Evolutionary conservation across 805 yeast species (phyloP), one percentile per base, ranked within the genome.

Genomic region (Candida silvatica): DNA sequence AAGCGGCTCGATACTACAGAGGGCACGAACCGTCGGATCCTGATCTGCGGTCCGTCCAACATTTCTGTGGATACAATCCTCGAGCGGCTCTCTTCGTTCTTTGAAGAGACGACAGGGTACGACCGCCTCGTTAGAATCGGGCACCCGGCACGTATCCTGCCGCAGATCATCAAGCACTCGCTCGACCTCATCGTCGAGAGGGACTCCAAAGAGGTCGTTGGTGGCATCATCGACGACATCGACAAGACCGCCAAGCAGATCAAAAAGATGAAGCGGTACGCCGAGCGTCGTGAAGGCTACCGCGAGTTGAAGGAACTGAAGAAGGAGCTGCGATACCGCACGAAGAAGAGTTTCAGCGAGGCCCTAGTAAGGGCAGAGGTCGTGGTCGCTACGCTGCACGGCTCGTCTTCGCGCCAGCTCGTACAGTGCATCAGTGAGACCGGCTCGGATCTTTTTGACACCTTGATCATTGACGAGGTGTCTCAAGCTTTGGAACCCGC

Each of bases 21-120:
- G 5, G 12, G 18, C 17, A 48, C 48, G 5, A 46, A 52, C 12
- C 45, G 43, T 17, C 56, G 87, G 30, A 77, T 90, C 0, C 61
- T 90, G 20, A 88, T 90, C 0, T 88, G 97, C 60, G 97, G 96
- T 0, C 95, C 97, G 0, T 87, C 97, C 0, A 90, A 90, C 52
- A 78, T 87, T 12, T 76, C 96, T 1, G 94, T 88, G 1, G 97
- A 90, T 54, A 90, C 94, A 0, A 81, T 90, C 12, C 57, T 88
- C 32, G 97, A 90, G 54, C 63, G 97, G 39, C 55, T 90, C 17
- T 56, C 66, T 27, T 55, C 56, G 20, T 57, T 65, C 27, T 50
- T 66, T 27, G 56, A 64, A 27, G 50, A 72, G 9, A 16, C 15
- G 37, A 29, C 47, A 6, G n/a, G n/a, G n/a, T 22, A 22, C 12